A percentile compares a stretch with the other conserved stretches of the same genome.
phyloP scores from a whole-genome alignment of 2,329 filamentous ascomycete genomes.

The Penicillium sp. region DNA sequence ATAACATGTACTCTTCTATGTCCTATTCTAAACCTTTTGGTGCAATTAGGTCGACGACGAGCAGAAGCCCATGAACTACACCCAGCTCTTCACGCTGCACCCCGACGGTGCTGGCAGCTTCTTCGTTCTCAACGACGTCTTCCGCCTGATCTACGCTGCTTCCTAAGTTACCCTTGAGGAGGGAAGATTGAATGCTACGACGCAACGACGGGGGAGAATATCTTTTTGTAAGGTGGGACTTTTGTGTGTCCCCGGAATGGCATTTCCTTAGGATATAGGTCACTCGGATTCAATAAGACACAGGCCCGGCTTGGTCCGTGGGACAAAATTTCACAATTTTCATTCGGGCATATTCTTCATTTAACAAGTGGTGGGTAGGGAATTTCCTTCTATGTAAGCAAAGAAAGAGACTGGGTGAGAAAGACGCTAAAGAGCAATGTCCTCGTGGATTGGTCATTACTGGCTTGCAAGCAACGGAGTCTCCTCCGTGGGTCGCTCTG shows the following conservation, averaged over 20 bases:
- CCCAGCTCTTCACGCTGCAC: conserved; percentile 84
- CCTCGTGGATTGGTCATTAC: conserved; percentile 19
- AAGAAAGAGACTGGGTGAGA: not conserved
- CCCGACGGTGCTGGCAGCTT: conserved; percentile 72
- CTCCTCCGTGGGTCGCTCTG: conserved; percentile 40
- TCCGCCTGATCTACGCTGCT: conserved; percentile 77
- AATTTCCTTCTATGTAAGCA: conserved; percentile 6
- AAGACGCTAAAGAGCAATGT: not conserved
- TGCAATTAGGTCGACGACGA: conserved; percentile 77
- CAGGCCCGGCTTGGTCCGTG: conserved; percentile 5
- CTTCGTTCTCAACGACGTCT: conserved; percentile 93
- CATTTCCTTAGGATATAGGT: conserved; percentile 7
- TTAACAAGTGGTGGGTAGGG: not conserved
- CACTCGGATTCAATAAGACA: conserved; percentile 4
- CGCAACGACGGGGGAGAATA: conserved; percentile 24
- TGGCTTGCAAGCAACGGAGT: conserved; percentile 43
- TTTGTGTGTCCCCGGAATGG: conserved; percentile 1
- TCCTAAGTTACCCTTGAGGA: conserved; percentile 20
- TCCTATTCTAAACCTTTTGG: not conserved
- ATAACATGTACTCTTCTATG: not conserved
- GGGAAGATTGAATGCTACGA: conserved; percentile 27
- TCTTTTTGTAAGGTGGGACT: conserved; percentile 13
- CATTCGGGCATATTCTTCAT: conserved; percentile 7
- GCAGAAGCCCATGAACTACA: conserved; percentile 86
- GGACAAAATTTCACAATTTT: conserved; percentile 7